A percentile compares a stretch with the other conserved stretches of the same genome.
Conservation (phyloP, 352 stramenopile species). For the Phytophthora megakarya region DNA sequence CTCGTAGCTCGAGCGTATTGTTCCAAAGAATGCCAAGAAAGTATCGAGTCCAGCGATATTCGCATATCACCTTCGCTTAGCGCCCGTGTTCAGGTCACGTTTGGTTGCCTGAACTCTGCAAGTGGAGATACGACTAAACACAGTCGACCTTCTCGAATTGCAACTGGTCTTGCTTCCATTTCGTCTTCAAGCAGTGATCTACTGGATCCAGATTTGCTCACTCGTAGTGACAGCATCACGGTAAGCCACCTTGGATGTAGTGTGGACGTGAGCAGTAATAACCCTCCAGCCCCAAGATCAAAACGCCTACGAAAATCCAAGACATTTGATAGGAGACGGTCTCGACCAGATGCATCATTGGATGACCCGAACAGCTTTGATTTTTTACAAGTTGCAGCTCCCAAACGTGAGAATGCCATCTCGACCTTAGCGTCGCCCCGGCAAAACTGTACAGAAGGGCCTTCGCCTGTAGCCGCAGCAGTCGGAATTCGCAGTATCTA, state of each 20-base stretch:
- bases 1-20: constrained; percentile 45
- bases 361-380: constrained; percentile 30
- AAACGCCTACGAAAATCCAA: constrained; percentile 17
- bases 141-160: constrained; percentile 12
- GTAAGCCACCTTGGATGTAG: constrained; percentile 11
- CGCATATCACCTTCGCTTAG: constrained; percentile 45
- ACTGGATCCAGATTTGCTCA: constrained; percentile 7
- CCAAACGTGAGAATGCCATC: constrained; percentile 11
- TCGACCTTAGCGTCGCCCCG: not conserved
- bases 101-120: not conserved
- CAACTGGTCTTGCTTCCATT: constrained; percentile 17
- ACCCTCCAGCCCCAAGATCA: not conserved
- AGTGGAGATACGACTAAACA: constrained; percentile 16
- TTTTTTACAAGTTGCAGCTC: constrained; percentile 37
- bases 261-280: not conserved
- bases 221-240: constrained; percentile 11
- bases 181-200: constrained; percentile 12
- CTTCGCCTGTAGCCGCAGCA: not conserved
- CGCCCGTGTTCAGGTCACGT: constrained; percentile 32
- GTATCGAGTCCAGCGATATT: constrained; percentile 47
- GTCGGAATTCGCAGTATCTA: not conserved
- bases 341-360: constrained; percentile 11
- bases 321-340: constrained; percentile 15
- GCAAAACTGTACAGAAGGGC: constrained; percentile 5
- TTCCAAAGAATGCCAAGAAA: constrained; percentile 43